These are phyloP conservation scores for Ophiosphaerella narmari DNA, from an alignment of 2,329 filamentous ascomycete genomes.

Conservation along the genomic window DNA sequence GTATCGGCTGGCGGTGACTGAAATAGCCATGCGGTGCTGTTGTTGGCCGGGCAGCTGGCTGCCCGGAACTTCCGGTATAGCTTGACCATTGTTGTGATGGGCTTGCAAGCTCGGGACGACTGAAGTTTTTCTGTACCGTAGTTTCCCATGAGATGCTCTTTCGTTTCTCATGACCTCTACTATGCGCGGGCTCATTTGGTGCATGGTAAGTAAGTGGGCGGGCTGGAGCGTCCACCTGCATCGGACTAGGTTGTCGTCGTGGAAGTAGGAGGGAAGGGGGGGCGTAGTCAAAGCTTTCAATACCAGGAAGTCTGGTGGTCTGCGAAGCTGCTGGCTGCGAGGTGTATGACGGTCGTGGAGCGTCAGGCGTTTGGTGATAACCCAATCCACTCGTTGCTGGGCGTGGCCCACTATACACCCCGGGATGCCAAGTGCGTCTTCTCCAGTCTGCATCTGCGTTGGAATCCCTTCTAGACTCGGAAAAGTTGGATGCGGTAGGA, in stretches of 20 bases:
- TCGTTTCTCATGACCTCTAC: slow-evolving; percentile 36
- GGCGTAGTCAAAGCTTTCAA: slow-evolving; percentile 86
- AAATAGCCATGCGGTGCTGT: slow-evolving; percentile 47
- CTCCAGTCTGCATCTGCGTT: slow-evolving; percentile 77
- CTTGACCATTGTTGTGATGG: slow-evolving; percentile 43
- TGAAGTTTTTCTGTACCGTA: slow-evolving; percentile 68
- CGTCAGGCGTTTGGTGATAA: slow-evolving; percentile 73
- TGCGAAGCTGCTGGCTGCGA: slow-evolving; percentile 60
- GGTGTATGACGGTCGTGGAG: slow-evolving; percentile 61
- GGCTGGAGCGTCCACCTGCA: slow-evolving; percentile 70
- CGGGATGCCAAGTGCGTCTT: slow-evolving; percentile 88
- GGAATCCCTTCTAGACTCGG: slow-evolving; percentile 70
- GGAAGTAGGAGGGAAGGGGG: slow-evolving; percentile 66
- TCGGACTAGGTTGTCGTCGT: slow-evolving; percentile 71
- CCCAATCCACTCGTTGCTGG: slow-evolving; percentile 74
- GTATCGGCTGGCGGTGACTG: slow-evolving; percentile 27
- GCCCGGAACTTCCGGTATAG: slow-evolving; percentile 31
- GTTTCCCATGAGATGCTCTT: slow-evolving; percentile 63
- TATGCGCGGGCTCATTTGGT: slow-evolving; percentile 30
- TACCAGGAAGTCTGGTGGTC: slow-evolving; percentile 77
- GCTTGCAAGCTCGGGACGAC: slow-evolving; percentile 66
- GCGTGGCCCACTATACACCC: slow-evolving; percentile 64
- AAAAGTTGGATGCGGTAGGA: slow-evolving; percentile 68
- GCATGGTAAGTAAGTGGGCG: slow-evolving; percentile 46
- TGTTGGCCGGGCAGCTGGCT: slow-evolving; percentile 33